A percentile compares a stretch with the other conserved stretches of the same genome.
These are phyloP conservation scores for Pleodorina starrii DNA, from an alignment of 139 green algal species.

Conservation along the genomic window DNA sequence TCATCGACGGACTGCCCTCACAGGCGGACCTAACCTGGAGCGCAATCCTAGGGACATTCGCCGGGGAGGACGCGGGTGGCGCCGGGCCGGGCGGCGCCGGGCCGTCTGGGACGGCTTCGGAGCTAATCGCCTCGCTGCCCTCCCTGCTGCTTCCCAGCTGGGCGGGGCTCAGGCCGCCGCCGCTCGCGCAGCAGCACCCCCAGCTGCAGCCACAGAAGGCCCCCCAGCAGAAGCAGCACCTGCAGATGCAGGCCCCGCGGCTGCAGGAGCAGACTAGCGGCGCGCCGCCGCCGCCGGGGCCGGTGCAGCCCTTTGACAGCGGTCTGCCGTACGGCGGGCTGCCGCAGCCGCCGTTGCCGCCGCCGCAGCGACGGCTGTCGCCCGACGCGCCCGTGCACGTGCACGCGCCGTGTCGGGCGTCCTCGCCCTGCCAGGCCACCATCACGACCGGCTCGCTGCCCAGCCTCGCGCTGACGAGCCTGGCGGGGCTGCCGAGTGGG, in stretches of 20 bases:
- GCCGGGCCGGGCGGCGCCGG: neutral
- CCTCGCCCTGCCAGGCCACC: conserved; percentile 24
- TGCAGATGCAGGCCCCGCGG: neutral
- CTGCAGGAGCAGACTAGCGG: neutral
- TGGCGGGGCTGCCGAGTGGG: neutral
- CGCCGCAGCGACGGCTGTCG: neutral
- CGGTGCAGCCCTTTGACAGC: neutral
- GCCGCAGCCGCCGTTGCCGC: neutral
- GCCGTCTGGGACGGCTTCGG: neutral
- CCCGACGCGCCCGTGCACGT: conserved; percentile 35
- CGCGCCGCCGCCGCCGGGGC: neutral
- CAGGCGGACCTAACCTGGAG: conserved; percentile 24
- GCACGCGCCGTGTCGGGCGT: neutral
- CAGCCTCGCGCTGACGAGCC: neutral
- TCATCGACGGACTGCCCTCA: conserved; percentile 36
- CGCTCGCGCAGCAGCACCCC: neutral
- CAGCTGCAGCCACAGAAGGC: neutral
- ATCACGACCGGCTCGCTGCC: conserved; percentile 12
- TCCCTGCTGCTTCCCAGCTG: neutral
- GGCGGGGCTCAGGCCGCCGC: neutral
- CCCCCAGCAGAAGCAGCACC: too few relatives aligned
- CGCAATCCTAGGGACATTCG: neutral
- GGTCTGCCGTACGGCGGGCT: conserved; percentile 3
- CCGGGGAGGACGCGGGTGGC: neutral
- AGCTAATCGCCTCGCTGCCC: neutral